Evolutionary conservation across 2,329 filamentous ascomycete genomes (phyloP).

Genomic region (Xylaria sp.): DNA sequence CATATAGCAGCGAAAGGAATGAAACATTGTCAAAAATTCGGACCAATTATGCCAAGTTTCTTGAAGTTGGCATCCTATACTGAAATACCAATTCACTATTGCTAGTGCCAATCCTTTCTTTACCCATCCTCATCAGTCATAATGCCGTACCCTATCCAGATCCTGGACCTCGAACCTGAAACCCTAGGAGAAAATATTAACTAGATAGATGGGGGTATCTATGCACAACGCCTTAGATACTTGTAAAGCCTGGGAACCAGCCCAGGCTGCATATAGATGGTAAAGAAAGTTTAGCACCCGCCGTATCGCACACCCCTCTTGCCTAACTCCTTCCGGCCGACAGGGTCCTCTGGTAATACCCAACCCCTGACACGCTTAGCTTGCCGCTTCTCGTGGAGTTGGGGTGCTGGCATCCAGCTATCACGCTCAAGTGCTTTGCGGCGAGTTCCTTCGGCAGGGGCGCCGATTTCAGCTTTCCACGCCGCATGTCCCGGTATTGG

Average conservation of each 20-base stretch:
- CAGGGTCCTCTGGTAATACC: constrained; percentile 75
- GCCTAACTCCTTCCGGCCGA: constrained; percentile 74
- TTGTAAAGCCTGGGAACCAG: constrained; percentile 17
- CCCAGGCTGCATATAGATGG: not conserved
- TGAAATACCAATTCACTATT: constrained; percentile 22
- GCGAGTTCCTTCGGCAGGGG: constrained; percentile 73
- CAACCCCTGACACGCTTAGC: constrained; percentile 76
- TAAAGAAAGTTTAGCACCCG: constrained; percentile 41
- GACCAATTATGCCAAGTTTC: constrained; percentile 1
- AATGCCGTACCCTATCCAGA: not conserved
- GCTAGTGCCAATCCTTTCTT: constrained; percentile 24
- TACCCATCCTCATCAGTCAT: constrained; percentile 19
- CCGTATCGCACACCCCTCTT: constrained; percentile 67
- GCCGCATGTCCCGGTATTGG: constrained; percentile 62
- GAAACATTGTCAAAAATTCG: not conserved
- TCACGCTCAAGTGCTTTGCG: constrained; percentile 74
- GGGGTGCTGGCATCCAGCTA: constrained; percentile 76
- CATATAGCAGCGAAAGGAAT: not conserved
- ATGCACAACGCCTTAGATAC: constrained; percentile 17
- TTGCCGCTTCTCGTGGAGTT: constrained; percentile 75
- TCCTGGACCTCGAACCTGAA: constrained; percentile 17
- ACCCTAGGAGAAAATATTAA: constrained; percentile 1
- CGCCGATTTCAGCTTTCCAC: constrained; percentile 76
- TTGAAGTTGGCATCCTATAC: constrained; percentile 16
- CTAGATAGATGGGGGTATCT: constrained; percentile 6